These are phyloP conservation scores for Yueomyces sp. DNA, from an alignment of 805 yeast species.

Conservation along the genomic window DNA sequence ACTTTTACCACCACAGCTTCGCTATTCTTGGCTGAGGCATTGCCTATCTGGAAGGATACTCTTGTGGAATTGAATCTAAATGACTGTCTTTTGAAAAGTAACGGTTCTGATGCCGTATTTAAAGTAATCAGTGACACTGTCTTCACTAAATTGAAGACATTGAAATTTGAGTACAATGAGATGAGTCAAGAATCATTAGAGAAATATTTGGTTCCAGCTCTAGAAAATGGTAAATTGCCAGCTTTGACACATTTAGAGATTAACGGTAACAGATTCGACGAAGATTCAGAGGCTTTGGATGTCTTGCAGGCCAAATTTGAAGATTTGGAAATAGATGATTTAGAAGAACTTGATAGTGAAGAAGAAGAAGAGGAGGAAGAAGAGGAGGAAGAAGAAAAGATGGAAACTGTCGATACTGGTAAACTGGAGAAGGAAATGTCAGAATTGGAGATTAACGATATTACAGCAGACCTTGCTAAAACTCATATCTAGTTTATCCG, in stretches of 20 bases:
- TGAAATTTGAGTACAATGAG: slow-evolving; percentile 84
- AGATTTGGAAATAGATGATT: slow-evolving; percentile 85
- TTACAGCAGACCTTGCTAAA: slow-evolving; percentile 47
- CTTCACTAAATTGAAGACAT: slow-evolving; percentile 33
- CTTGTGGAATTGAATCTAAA: slow-evolving; percentile 73
- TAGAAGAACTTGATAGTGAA: slow-evolving; percentile 65
- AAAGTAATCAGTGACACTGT: slow-evolving; percentile 33
- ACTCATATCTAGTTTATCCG: slow-evolving; percentile 27
- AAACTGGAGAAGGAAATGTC: slow-evolving; percentile 31
- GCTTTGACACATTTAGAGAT: slow-evolving; percentile 58
- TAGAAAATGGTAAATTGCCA: slow-evolving; percentile 43
- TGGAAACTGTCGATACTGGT: slow-evolving; percentile 37
- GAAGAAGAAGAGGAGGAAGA: slow-evolving; percentile 34
- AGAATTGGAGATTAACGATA: slow-evolving; percentile 26
- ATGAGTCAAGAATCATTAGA: slow-evolving; percentile 54
- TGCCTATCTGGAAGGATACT: slow-evolving; percentile 46
- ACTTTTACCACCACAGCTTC: slow-evolving; percentile 72
- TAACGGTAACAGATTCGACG: slow-evolving; percentile 88
- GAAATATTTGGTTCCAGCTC: slow-evolving; percentile 33
- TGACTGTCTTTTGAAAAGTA: slow-evolving; percentile 74
- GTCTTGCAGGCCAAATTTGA: slow-evolving; percentile 52
- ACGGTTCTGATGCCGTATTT: slow-evolving; percentile 52
- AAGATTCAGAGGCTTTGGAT: slow-evolving; percentile 64
- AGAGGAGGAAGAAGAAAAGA: slow-evolving; percentile 28
- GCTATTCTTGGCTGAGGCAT: slow-evolving; percentile 43